Conservation (phyloP, 2,329 filamentous ascomycete species). For the Aspergillus unguis region DNA sequence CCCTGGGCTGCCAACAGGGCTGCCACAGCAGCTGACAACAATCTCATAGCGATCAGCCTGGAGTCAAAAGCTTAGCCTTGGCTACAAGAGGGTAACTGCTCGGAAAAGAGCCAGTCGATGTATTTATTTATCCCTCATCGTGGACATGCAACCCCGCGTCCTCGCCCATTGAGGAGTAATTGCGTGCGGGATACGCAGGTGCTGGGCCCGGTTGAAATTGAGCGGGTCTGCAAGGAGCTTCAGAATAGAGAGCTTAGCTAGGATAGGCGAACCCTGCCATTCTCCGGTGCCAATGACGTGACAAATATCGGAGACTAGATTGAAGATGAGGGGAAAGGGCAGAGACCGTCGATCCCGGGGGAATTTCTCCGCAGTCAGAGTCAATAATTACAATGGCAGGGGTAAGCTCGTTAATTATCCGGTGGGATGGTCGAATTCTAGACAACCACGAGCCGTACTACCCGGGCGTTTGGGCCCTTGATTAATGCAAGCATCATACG, state of each 20-base stretch:
- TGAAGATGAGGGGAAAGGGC: neutral
- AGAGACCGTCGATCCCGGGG: conserved; percentile 8
- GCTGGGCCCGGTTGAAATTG: neutral
- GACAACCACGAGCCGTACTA: neutral
- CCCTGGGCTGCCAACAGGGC: conserved; percentile 44
- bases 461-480: neutral
- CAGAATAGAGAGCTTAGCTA: too few relatives aligned
- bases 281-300: neutral
- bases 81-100: neutral
- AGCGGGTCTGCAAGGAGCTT: neutral
- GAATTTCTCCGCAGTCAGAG: conserved; percentile 13
- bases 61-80: neutral
- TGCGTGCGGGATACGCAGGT: neutral
- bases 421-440: neutral
- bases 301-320: neutral
- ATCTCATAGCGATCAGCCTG: conserved; percentile 34
- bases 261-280: too few relatives aligned
- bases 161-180: neutral
- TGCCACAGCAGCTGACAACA: conserved; percentile 31
- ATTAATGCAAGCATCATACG: conserved; percentile 5
- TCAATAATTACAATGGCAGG: neutral
- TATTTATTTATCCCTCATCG: neutral
- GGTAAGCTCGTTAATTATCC: conserved; percentile 6
- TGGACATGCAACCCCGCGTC: neutral
- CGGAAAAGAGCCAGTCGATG: too few relatives aligned